phyloP scores from a whole-genome alignment of 257 asterid genomes.

The Eustoma russellianum region DNA sequence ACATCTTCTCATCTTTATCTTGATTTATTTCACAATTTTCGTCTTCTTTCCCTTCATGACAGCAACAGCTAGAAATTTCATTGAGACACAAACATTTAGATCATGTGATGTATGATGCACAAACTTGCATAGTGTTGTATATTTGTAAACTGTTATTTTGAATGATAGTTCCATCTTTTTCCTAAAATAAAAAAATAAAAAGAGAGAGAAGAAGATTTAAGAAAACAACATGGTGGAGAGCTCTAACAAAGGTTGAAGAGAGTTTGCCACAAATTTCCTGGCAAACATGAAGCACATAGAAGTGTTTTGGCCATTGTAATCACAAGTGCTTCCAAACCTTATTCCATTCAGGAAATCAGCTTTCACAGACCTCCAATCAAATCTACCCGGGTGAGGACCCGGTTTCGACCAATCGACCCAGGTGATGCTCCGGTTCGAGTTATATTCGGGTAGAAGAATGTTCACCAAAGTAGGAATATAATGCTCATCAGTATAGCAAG shows the following conservation, averaged over 20 bases:
- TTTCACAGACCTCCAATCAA: conserved; percentile 11
- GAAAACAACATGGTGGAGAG: conserved; percentile 3
- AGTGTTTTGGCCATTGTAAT: conserved; percentile 10
- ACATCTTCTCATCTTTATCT: too few relatives aligned
- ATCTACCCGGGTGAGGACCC: conserved; percentile 18
- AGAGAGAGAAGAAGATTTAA: too few relatives aligned
- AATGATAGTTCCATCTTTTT: too few relatives aligned
- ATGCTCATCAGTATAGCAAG: conserved; percentile 17
- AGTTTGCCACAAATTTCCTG: conserved; percentile 16
- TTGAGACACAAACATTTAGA: too few relatives aligned
- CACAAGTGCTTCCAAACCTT: conserved; percentile 12
- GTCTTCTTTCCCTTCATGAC: too few relatives aligned
- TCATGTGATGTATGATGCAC: too few relatives aligned
- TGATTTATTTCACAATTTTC: too few relatives aligned
- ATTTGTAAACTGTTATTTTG: too few relatives aligned
- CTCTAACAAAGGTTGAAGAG: conserved; percentile 10
- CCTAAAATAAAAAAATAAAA: too few relatives aligned
- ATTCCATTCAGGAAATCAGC: conserved; percentile 11
- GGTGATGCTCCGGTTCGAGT: conserved; percentile 16
- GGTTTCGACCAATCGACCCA: conserved; percentile 18
- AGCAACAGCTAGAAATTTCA: too few relatives aligned
- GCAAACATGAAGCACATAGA: conserved; percentile 11
- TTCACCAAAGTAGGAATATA: conserved; percentile 15
- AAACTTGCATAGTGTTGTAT: too few relatives aligned
- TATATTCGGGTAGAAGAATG: conserved; percentile 6